Base-by-base conservation (phyloP, 2,329 filamentous ascomycete genomes). In the Thelonectria discophora region DNA sequence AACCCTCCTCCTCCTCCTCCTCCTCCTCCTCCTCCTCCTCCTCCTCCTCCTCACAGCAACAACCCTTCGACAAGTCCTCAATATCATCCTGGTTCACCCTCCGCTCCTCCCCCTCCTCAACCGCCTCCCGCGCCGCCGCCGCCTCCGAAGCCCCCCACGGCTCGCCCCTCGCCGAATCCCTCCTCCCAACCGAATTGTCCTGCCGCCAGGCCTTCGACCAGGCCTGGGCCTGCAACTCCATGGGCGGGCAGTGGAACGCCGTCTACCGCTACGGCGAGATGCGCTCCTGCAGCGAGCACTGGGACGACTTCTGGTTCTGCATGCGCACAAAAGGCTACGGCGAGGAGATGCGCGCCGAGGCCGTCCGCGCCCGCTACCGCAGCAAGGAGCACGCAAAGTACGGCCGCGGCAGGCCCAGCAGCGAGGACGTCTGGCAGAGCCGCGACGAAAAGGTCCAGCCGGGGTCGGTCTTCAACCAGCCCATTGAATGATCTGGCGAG, bases 221-320 rank as follows among this genome's bases (percentile, higher is more conserved):
- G 65, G 94, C 94, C 62, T 97, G 94, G 85, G 92, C 94, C 82
- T 99, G 95, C 84, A 92, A 95, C 75, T 93, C 90, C 0, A 83
- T 97, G 9, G 94, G 93, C 55, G 93, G 94, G 1, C 94, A 98
- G 76, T 97, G 94, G 83, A 93, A 91, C 72, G 88, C 93, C 72
- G 86, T 98, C 39, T 99, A 98, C 82, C 90, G 95, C 40, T 90
- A 93, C 74, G 95, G 95, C 64, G 80, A 83, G 43, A 81, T 97
- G 72, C 87, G 90, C 46, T 84, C 86, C 3, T 99, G 95, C 82
- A 87, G 83, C 64, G 90, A 96, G 68, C 89, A 93, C 65, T 97
- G 94, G 93, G 86, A 90, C 63, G 92, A 97, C 77, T 98, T 97
- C 78, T 97, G 94, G 91, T 94, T 97, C 80, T 99, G 95, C 82